Percentiles rank a stretch among this genome's conserved stretches.
Conservation (phyloP, 306 rosid genomes). For the Cucurbita pepo region DNA sequence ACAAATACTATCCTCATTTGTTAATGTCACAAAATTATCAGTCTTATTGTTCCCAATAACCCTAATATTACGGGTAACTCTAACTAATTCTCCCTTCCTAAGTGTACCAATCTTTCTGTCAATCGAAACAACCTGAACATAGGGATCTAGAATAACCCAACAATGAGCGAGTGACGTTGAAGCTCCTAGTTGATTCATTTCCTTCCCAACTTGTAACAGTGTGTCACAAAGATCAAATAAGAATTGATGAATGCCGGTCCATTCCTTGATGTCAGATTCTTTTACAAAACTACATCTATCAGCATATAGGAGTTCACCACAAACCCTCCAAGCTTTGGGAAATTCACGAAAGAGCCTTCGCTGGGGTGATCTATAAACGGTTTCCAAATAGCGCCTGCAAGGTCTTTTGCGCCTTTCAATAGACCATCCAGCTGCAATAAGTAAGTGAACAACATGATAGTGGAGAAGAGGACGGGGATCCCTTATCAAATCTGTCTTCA, state of each 20-base stretch:
- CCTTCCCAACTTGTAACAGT: conserved; percentile 39
- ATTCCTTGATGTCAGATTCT: conserved; percentile 34
- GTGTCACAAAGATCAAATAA: conserved; percentile 59
- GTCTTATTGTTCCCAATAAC: conserved; percentile 13
- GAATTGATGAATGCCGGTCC: conserved; percentile 56
- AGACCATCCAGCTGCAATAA: conserved; percentile 65
- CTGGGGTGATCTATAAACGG: conserved; percentile 65
- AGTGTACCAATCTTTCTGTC: conserved; percentile 66
- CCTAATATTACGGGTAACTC: conserved; percentile 29
- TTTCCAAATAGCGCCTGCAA: conserved; percentile 42
- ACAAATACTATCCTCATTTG: conserved; percentile 1
- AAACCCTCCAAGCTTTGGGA: conserved; percentile 72
- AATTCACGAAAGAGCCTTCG: conserved; percentile 68
- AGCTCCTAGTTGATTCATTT: conserved; percentile 19
- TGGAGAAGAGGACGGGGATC: conserved; percentile 63
- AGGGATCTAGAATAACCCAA: conserved; percentile 86
- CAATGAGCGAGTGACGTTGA: conserved; percentile 34
- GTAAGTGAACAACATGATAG: conserved; percentile 32
- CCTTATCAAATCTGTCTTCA: conserved; percentile 22
- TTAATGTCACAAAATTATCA: conserved; percentile 15
- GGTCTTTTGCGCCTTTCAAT: conserved; percentile 69
- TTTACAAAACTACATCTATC: conserved; percentile 19
- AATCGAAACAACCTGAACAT: conserved; percentile 44
- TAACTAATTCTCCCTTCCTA: conserved; percentile 74
- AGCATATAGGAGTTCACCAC: conserved; percentile 57